Percentiles rank a stretch among this genome's conserved stretches.
Conservation (phyloP, 345 rosid genomes). For the Populus euphratica region DNA sequence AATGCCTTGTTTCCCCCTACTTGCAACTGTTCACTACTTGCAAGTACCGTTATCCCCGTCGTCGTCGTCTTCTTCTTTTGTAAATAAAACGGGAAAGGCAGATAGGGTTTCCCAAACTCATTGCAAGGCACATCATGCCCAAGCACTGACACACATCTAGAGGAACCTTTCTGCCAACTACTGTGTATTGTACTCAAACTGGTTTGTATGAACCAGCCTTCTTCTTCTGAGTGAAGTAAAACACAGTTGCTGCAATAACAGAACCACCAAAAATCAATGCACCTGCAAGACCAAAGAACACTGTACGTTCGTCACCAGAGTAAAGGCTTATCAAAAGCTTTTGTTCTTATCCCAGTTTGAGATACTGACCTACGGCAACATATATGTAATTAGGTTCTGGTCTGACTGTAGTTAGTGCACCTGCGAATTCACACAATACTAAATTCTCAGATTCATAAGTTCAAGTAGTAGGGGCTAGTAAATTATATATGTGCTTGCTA, state of each 20-base stretch:
- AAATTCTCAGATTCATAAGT: neutral
- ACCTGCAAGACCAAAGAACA: slow-evolving; percentile 4
- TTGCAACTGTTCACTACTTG: neutral
- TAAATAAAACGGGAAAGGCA: too few species aligned
- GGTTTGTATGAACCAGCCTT: slow-evolving; percentile 18
- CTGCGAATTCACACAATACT: neutral
- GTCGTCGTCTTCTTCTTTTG: too few species aligned
- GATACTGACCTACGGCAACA: slow-evolving; percentile 10
- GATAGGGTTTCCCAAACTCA: too few species aligned
- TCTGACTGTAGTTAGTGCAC: neutral
- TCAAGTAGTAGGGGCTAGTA: too few species aligned
- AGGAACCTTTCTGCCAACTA: too few species aligned
- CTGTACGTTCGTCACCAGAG: neutral
- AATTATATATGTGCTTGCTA: too few species aligned
- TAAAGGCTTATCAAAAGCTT: neutral
- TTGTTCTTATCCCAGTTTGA: neutral
- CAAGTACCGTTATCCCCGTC: too few species aligned
- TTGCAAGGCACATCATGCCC: too few species aligned
- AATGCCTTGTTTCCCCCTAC: neutral
- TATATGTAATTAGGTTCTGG: slow-evolving; percentile 4
- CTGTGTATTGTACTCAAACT: neutral
- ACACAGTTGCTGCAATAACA: neutral
- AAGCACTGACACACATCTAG: too few species aligned
- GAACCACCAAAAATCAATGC: slow-evolving; percentile 9
- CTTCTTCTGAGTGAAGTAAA: slow-evolving; percentile 9